These are phyloP conservation scores for Talaromyces proteolyticus DNA, from an alignment of 495 filamentous ascomycete species.

Conservation along the genomic window DNA sequence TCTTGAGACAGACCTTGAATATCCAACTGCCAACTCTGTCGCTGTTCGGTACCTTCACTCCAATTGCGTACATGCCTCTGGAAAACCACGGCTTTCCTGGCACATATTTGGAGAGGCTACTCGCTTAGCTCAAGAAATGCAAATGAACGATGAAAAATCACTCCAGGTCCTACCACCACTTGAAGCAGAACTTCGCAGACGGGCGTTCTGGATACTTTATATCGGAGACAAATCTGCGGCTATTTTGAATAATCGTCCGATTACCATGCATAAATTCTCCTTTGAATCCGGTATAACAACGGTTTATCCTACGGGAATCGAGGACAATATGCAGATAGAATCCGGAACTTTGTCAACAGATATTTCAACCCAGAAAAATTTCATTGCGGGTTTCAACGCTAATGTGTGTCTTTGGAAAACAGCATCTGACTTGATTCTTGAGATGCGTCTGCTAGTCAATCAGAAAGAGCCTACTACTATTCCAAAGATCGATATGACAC, in stretches of 20 bases:
- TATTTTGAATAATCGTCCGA: conserved; percentile 20
- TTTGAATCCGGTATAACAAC: conserved; percentile 21
- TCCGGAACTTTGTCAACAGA: no score
- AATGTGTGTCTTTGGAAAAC: conserved; percentile 17
- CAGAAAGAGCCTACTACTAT: conserved; percentile 3
- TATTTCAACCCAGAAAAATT: conserved; percentile 8
- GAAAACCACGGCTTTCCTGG: conserved; percentile 22
- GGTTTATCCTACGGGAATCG: conserved; percentile 16
- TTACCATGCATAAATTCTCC: conserved; percentile 21
- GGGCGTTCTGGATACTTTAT: conserved; percentile 24
- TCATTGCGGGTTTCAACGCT: conserved; percentile 16
- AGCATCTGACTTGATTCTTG: conserved; percentile 15
- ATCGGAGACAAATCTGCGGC: conserved; percentile 25
- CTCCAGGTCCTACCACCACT: conserved; percentile 13
- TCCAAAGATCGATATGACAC: no score
- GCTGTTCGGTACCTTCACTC: conserved; percentile 24
- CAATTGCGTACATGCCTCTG: conserved; percentile 22
- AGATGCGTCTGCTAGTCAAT: conserved; percentile 12
- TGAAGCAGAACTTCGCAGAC: conserved; percentile 20
- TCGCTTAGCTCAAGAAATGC: conserved; percentile 21
- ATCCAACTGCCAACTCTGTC: conserved; percentile 21
- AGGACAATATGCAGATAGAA: no score
- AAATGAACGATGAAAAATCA: conserved; percentile 22
- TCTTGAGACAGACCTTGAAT: conserved; percentile 21
- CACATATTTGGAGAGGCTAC: conserved; percentile 24